These are phyloP conservation scores for Chrysanthemum makinoi DNA, from an alignment of 129 eudicot genomes.

Conservation along the genomic window DNA sequence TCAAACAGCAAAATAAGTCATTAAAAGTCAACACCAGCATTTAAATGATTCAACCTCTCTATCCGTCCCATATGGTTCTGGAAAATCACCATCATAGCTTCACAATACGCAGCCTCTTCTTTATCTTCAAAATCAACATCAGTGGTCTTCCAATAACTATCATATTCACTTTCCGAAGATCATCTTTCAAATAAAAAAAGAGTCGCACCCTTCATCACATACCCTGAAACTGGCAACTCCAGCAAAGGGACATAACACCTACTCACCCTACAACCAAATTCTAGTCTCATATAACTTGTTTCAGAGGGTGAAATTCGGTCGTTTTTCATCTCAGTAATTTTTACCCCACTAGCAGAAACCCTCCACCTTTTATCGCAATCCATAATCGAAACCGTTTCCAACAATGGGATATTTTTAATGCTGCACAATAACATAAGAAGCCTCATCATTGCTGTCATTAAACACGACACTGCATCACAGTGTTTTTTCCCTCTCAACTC, in stretches of 20 bases:
- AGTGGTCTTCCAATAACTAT: neutral
- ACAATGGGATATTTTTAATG: neutral
- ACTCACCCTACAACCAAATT: neutral
- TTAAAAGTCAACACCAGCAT: no score
- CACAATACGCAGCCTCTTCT: neutral
- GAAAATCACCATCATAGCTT: neutral
- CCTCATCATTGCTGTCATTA: neutral
- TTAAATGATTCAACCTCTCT: neutral
- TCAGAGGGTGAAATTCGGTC: neutral
- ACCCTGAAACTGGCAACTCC: slow-evolving; percentile 4
- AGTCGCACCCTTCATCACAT: neutral
- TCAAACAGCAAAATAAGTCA: no score
- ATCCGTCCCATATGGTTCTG: neutral
- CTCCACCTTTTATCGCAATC: neutral
- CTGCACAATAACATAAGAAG: neutral
- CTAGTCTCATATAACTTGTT: neutral
- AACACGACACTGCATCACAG: neutral
- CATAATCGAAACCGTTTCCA: neutral
- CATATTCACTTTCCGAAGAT: neutral
- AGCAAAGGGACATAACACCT: neutral
- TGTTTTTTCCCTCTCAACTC: neutral
- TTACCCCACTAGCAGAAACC: neutral
- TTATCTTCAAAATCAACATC: neutral
- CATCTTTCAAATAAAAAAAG: neutral
- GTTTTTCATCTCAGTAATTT: no score